Evolutionary conservation across 257 asterid genomes (phyloP).

Genomic region (Nicotiana benthamiana): DNA sequence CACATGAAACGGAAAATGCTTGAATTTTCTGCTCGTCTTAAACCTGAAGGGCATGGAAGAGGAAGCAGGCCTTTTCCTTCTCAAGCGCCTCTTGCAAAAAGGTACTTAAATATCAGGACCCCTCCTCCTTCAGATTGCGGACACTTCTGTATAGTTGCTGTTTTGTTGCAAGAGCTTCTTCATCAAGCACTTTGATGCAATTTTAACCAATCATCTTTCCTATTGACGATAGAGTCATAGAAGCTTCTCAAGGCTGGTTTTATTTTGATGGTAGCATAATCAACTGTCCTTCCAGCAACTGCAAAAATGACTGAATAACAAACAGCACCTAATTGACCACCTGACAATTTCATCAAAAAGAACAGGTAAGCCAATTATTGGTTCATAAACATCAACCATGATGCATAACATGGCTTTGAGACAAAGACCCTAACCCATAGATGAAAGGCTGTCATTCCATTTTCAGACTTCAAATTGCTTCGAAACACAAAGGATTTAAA

Average conservation of each 20-base stretch:
- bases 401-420: neutral
- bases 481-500: no score
- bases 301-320: slow-evolving; percentile 64
- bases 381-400: neutral
- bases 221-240: slow-evolving; percentile 13
- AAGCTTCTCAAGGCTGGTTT: slow-evolving; percentile 37
- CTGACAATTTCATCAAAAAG: slow-evolving; percentile 18
- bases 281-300: slow-evolving; percentile 72
- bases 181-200: slow-evolving; percentile 69
- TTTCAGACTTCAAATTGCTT: no score
- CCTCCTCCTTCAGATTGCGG: slow-evolving; percentile 52
- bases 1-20: neutral
- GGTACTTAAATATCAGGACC: slow-evolving; percentile 29
- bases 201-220: slow-evolving; percentile 40
- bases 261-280: slow-evolving; percentile 48
- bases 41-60: neutral
- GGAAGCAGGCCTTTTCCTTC: neutral
- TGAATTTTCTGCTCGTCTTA: neutral
- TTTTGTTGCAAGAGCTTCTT: slow-evolving; percentile 81
- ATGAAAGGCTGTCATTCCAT: neutral
- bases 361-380: neutral
- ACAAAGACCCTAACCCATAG: neutral
- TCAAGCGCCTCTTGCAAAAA: neutral
- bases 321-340: slow-evolving; percentile 65
- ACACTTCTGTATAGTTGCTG: slow-evolving; percentile 40